Percentiles rank a stretch among this genome's conserved stretches.
Evolutionary conservation across 768 basidiomycete species (phyloP).

Genomic region (Crepidotus variabilis): DNA sequence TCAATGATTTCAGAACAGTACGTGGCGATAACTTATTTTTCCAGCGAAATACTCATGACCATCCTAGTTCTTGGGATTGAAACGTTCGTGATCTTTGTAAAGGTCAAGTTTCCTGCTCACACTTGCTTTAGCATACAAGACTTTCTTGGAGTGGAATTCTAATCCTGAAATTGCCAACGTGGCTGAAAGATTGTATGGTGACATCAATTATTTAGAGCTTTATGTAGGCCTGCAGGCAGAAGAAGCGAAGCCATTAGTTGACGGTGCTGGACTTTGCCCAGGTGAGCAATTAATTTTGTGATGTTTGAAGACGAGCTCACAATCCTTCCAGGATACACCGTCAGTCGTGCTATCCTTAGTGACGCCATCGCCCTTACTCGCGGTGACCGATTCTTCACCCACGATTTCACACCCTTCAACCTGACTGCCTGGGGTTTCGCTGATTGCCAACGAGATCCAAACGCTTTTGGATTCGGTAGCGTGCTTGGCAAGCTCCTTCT

Average conservation of each 20-base stretch:
- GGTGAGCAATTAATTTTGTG: conserved; percentile 32
- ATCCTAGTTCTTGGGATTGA: conserved; percentile 66
- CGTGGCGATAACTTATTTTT: conserved; percentile 6
- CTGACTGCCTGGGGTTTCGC: conserved; percentile 82
- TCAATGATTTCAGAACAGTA: conserved; percentile 76
- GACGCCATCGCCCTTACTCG: conserved; percentile 86
- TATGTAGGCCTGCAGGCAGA: conserved; percentile 83
- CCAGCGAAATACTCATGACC: neutral
- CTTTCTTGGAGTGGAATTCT: conserved; percentile 81
- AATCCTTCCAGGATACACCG: conserved; percentile 58
- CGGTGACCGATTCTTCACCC: conserved; percentile 79
- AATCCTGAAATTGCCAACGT: conserved; percentile 61
- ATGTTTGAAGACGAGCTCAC: neutral
- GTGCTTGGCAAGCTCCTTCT: conserved; percentile 71
- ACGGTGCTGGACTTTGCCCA: conserved; percentile 83
- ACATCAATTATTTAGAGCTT: conserved; percentile 75
- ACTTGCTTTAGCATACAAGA: conserved; percentile 48
- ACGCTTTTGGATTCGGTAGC: conserved; percentile 72
- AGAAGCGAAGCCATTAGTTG: conserved; percentile 67
- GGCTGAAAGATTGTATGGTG: conserved; percentile 74
- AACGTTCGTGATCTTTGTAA: conserved; percentile 41
- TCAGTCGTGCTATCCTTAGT: conserved; percentile 80
- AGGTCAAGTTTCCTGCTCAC: neutral
- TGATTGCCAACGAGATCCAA: conserved; percentile 73
- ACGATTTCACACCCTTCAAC: conserved; percentile 79